Conservation (phyloP, 2,329 filamentous ascomycete species). For the Fusarium tanahbumbuense region DNA sequence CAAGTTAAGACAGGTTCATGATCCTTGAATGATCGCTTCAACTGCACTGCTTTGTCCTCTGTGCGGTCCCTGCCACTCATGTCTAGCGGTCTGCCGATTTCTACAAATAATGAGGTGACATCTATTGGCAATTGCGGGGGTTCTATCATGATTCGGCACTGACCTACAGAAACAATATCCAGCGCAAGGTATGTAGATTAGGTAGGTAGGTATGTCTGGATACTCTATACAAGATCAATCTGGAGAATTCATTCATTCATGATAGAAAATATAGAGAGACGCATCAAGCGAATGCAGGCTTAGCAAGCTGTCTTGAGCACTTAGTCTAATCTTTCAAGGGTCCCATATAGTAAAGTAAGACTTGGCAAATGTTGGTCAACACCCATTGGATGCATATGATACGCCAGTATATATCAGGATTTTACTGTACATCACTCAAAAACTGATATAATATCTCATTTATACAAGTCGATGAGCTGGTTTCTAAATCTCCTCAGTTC, state of each 20-base stretch:
- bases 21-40: slow-evolving; percentile 3
- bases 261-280: slow-evolving; percentile 3
- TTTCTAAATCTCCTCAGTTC: neutral
- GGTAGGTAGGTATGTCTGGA: neutral
- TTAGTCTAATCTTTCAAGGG: neutral
- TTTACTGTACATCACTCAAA: neutral
- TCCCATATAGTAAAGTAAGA: neutral
- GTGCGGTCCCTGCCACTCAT: slow-evolving; percentile 31
- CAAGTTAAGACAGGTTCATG: neutral
- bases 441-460: neutral
- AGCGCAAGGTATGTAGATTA: neutral
- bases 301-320: neutral
- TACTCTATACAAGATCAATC: slow-evolving; percentile 10
- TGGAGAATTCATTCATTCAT: slow-evolving; percentile 8
- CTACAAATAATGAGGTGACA: slow-evolving; percentile 44
- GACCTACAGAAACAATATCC: neutral
- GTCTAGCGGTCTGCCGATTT: slow-evolving; percentile 43
- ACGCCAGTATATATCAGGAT: neutral
- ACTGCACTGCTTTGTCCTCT: slow-evolving; percentile 15
- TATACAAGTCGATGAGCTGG: neutral
- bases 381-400: neutral
- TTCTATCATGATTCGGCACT: slow-evolving; percentile 30
- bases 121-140: slow-evolving; percentile 27
- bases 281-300: neutral
- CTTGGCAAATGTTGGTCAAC: neutral